Conservation (phyloP, 192 early-diverging fungal genomes). For the Podila epicladia region DNA sequence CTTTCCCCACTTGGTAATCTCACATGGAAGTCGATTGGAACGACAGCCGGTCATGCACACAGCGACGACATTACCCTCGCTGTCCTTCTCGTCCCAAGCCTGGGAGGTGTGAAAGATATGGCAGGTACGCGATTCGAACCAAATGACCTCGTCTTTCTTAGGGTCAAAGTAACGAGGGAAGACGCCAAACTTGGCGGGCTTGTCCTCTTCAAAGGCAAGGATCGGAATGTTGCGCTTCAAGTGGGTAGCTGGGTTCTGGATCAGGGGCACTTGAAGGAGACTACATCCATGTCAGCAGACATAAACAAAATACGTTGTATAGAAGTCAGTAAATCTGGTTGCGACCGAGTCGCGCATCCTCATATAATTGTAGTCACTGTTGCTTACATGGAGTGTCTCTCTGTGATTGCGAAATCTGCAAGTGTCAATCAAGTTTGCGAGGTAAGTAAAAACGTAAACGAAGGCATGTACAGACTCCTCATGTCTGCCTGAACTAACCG, state of each 20-base stretch:
- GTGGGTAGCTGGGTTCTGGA: not conserved
- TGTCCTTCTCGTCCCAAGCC: slow-evolving; percentile 38
- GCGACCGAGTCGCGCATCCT: no score
- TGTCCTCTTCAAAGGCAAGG: slow-evolving; percentile 16
- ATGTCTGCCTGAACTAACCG: not conserved
- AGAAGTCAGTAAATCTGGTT: no score
- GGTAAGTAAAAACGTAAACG: not conserved
- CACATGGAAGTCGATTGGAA: slow-evolving; percentile 14
- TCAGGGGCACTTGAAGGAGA: slow-evolving; percentile 17
- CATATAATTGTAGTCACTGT: no score
- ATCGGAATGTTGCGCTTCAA: slow-evolving; percentile 9
- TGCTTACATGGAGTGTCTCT: slow-evolving; percentile 25
- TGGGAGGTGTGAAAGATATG: slow-evolving; percentile 47
- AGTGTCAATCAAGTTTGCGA: not conserved
- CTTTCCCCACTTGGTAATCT: slow-evolving; percentile 29
- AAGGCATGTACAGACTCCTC: not conserved
- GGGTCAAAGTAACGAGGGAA: slow-evolving; percentile 35
- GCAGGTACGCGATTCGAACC: slow-evolving; percentile 41
- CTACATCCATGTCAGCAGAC: not conserved
- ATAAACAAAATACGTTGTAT: not conserved
- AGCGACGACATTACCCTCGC: slow-evolving; percentile 29
- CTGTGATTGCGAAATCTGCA: slow-evolving; percentile 27
- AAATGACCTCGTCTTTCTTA: slow-evolving; percentile 23
- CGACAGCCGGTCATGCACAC: slow-evolving; percentile 42
- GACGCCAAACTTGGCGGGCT: slow-evolving; percentile 23